phyloP scores from a whole-genome alignment of 2,329 filamentous ascomycete species.

The Aquanectria penicillioides region DNA sequence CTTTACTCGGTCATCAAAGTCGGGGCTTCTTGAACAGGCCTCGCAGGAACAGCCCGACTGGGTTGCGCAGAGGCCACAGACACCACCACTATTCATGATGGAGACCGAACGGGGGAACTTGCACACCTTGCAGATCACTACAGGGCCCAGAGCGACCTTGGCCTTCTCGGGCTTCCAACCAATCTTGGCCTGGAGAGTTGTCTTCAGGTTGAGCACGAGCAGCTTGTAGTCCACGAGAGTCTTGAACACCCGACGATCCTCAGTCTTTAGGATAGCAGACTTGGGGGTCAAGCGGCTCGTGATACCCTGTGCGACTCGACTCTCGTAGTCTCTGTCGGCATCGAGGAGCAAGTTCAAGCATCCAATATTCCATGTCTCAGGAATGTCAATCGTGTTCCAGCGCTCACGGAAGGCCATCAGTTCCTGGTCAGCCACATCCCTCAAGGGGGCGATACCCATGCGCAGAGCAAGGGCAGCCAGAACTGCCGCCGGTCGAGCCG shows the following conservation, averaged over 20 bases:
- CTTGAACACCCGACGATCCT: slow-evolving; percentile 55
- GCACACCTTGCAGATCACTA: slow-evolving; percentile 53
- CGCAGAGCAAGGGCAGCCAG: slow-evolving; percentile 59
- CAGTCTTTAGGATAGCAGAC: slow-evolving; percentile 44
- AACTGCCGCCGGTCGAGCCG: slow-evolving; percentile 55
- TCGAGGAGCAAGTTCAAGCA: slow-evolving; percentile 59
- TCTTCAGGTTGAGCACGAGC: slow-evolving; percentile 57
- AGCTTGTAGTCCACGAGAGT: slow-evolving; percentile 57
- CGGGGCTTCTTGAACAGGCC: slow-evolving; percentile 30
- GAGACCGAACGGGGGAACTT: slow-evolving; percentile 59
- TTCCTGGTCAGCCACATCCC: slow-evolving; percentile 52
- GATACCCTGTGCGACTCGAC: slow-evolving; percentile 37
- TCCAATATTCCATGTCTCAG: slow-evolving; percentile 60
- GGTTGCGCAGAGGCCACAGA: slow-evolving; percentile 55
- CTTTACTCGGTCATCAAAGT: slow-evolving; percentile 35
- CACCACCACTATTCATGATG: slow-evolving; percentile 52
- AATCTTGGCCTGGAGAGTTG: slow-evolving; percentile 53
- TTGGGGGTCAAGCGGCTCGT: slow-evolving; percentile 24
- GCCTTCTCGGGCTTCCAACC: slow-evolving; percentile 59
- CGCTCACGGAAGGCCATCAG: slow-evolving; percentile 52
- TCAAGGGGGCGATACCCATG: slow-evolving; percentile 56
- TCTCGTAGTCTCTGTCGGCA: slow-evolving; percentile 51
- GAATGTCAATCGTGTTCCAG: slow-evolving; percentile 59
- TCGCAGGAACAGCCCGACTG: slow-evolving; percentile 32
- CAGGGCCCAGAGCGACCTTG: slow-evolving; percentile 53